phyloP scores from a whole-genome alignment of 768 basidiomycete species.

The Candolleomyces efflorescens region DNA sequence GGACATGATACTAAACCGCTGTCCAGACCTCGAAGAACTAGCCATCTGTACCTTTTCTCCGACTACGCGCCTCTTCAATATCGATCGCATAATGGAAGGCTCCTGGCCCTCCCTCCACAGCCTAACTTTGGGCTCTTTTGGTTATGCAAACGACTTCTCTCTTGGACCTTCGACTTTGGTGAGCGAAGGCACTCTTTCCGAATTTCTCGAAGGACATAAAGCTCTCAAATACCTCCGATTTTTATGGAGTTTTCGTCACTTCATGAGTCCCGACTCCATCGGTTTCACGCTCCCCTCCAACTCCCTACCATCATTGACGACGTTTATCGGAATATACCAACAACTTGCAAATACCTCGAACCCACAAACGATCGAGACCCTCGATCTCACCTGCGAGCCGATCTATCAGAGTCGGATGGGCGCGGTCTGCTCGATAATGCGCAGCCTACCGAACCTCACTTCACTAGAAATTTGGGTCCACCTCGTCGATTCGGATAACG shows the following conservation, averaged over 20 bases:
- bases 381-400: constrained; percentile 49
- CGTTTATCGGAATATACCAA: constrained; percentile 45
- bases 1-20: constrained; percentile 44
- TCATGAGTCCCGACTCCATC: constrained; percentile 41
- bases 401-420: constrained; percentile 33
- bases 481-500: constrained; percentile 27
- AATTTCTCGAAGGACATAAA: constrained; percentile 36
- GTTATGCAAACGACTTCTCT: constrained; percentile 41
- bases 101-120: constrained; percentile 37
- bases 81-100: constrained; percentile 35
- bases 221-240: constrained; percentile 39
- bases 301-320: constrained; percentile 31
- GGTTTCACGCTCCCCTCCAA: constrained; percentile 25
- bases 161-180: constrained; percentile 25
- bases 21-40: constrained; percentile 46
- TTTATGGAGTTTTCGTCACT: constrained; percentile 47
- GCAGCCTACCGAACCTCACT: constrained; percentile 31
- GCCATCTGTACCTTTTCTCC: constrained; percentile 48
- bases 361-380: constrained; percentile 29
- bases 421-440: constrained; percentile 30
- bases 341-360: constrained; percentile 38
- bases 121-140: constrained; percentile 47
- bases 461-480: constrained; percentile 47
- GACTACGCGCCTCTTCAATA: constrained; percentile 38
- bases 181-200: constrained; percentile 23